These are phyloP conservation scores for Russula foetens DNA, from an alignment of 768 basidiomycete species.

Conservation along the genomic window DNA sequence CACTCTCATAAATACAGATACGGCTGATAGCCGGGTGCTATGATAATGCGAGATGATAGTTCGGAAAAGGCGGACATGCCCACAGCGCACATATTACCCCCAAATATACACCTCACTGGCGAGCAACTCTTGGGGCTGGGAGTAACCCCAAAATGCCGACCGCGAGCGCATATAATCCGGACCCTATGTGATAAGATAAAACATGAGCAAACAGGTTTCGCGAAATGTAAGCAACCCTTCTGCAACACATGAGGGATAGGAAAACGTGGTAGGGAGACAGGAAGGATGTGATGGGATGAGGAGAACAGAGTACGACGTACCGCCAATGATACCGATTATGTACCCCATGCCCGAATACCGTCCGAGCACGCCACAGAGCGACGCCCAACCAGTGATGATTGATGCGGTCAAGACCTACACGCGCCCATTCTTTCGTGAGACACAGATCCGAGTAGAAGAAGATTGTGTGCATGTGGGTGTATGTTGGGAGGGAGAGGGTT, in stretches of 20 bases:
- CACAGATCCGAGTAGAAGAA: background rate
- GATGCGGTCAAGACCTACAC: slow-evolving; percentile 51
- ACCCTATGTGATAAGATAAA: slow-evolving; percentile 35
- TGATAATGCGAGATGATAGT: background rate
- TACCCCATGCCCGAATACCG: slow-evolving; percentile 62
- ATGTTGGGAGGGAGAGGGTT: background rate
- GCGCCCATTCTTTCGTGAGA: background rate
- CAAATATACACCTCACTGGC: slow-evolving; percentile 2
- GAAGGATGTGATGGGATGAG: slow-evolving; percentile 29
- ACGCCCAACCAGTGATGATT: slow-evolving; percentile 62
- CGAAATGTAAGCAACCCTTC: background rate
- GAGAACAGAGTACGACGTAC: background rate
- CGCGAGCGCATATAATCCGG: slow-evolving; percentile 56
- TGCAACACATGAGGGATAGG: too few relatives aligned
- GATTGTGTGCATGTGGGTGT: too few relatives aligned
- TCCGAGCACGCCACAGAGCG: slow-evolving; percentile 54
- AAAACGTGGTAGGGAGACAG: too few relatives aligned
- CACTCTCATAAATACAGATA: slow-evolving; percentile 2
- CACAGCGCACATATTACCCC: background rate
- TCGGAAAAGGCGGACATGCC: background rate
- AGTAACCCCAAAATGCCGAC: slow-evolving; percentile 73
- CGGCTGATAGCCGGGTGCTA: background rate
- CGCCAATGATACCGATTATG: slow-evolving; percentile 49
- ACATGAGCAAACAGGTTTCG: background rate
- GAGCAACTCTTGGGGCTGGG: slow-evolving; percentile 40